Evolutionary conservation across 148 eudicot genomes (phyloP).

Genomic region (Vaccinium vitisidaea): DNA sequence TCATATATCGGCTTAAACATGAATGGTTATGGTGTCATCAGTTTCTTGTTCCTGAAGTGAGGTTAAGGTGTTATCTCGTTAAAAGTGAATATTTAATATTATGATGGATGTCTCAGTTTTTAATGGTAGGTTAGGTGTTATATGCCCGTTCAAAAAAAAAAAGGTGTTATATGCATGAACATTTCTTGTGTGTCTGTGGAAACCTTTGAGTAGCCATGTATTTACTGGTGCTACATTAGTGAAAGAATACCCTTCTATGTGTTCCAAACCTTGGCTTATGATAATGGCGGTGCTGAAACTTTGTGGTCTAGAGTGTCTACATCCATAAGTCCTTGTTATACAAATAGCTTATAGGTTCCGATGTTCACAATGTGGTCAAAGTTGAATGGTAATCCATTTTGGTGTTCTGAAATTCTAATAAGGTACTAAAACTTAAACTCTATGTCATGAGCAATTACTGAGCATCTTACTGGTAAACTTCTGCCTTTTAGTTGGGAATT

Average conservation of each 20-base stretch:
- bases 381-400: background rate
- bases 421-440: background rate
- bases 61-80: background rate
- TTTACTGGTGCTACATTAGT: background rate
- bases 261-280: slow-evolving; percentile 5
- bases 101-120: background rate
- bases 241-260: background rate
- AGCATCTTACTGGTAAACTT: background rate
- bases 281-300: background rate
- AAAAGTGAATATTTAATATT: background rate
- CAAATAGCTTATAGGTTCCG: background rate
- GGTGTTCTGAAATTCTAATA: background rate
- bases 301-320: background rate
- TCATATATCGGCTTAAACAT: background rate
- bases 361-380: background rate
- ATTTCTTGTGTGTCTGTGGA: background rate
- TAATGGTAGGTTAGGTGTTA: background rate
- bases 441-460: background rate
- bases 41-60: background rate
- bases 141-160: background rate
- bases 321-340: background rate
- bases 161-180: background rate
- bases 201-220: background rate
- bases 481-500: background rate
- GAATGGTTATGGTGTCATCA: background rate